Conservation (phyloP, 441 rosid species). For the Arabidopsis lyrata region DNA sequence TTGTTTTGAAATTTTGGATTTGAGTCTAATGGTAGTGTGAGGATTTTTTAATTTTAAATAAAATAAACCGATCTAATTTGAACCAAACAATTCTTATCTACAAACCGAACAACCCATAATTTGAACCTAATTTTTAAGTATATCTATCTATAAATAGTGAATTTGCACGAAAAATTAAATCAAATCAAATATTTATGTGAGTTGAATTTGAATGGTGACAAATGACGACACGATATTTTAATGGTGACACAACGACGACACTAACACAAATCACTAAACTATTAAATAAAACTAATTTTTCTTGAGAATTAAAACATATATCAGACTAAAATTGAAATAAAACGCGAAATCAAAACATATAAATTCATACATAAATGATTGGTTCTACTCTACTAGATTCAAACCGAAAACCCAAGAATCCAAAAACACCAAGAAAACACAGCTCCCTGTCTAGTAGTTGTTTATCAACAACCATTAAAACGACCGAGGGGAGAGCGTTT, state of each 20-base stretch:
- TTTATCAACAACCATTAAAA: not conserved
- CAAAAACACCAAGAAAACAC: not conserved
- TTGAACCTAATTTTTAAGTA: not conserved
- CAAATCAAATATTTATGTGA: too few relatives aligned
- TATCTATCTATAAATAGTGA: not conserved
- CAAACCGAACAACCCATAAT: not conserved
- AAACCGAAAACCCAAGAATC: too few relatives aligned
- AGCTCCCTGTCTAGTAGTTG: too few relatives aligned
- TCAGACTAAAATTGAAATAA: not conserved
- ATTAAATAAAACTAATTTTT: too few relatives aligned
- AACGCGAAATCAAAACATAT: too few relatives aligned
- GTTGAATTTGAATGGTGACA: too few relatives aligned
- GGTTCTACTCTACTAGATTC: too few relatives aligned
- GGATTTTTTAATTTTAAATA: not conserved
- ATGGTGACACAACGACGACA: too few relatives aligned
- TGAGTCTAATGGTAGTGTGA: not conserved
- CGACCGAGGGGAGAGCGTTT: not conserved
- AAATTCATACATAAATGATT: too few relatives aligned
- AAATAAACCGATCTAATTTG: not conserved
- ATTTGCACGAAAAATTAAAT: not conserved
- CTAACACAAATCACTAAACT: too few relatives aligned
- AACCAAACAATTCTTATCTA: slow-evolving; percentile 15
- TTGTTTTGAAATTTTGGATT: not conserved
- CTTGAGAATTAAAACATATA: too few relatives aligned
- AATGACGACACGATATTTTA: too few relatives aligned